phyloP scores from a whole-genome alignment of 2,329 filamentous ascomycete species.

The Penicillium sp. region DNA sequence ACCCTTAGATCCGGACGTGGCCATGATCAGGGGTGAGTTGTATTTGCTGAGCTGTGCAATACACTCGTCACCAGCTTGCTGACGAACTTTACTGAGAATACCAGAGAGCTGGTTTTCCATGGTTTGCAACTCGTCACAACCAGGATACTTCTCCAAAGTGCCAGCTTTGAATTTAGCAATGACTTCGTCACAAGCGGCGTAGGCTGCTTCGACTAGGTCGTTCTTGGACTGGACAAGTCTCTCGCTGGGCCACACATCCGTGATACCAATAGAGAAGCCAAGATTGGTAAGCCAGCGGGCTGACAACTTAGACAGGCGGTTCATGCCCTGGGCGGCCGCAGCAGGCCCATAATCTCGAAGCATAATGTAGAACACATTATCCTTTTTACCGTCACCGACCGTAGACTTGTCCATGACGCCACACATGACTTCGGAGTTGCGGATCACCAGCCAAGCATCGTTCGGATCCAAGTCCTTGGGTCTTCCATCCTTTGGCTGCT shows the following conservation, averaged over 20 bases:
- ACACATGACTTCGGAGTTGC: conserved; percentile 97
- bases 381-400: conserved; percentile 96
- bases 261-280: conserved; percentile 94
- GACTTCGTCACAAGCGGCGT: conserved; percentile 76
- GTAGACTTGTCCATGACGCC: conserved; percentile 97
- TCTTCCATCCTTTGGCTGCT: conserved; percentile 38
- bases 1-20: conserved; percentile 93
- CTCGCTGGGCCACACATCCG: conserved; percentile 83
- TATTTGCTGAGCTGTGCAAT: conserved; percentile 85
- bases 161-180: conserved; percentile 79
- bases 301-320: conserved; percentile 84
- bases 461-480: conserved; percentile 71
- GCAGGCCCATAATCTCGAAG: conserved; percentile 92
- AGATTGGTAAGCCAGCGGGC: conserved; percentile 84
- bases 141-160: conserved; percentile 79
- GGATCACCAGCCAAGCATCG: conserved; percentile 87
- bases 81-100: conserved; percentile 87
- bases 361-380: conserved; percentile 96
- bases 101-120: conserved; percentile 89
- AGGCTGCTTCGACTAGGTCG: conserved; percentile 72
- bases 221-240: conserved; percentile 72
- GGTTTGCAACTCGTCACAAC: conserved; percentile 88
- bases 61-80: conserved; percentile 87
- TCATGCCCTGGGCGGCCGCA: conserved; percentile 88
- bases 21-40: conserved; percentile 95